Percentiles rank a stretch among this genome's conserved stretches.
Conservation (phyloP, 768 basidiomycete species). For the Gyrodon lividus region DNA sequence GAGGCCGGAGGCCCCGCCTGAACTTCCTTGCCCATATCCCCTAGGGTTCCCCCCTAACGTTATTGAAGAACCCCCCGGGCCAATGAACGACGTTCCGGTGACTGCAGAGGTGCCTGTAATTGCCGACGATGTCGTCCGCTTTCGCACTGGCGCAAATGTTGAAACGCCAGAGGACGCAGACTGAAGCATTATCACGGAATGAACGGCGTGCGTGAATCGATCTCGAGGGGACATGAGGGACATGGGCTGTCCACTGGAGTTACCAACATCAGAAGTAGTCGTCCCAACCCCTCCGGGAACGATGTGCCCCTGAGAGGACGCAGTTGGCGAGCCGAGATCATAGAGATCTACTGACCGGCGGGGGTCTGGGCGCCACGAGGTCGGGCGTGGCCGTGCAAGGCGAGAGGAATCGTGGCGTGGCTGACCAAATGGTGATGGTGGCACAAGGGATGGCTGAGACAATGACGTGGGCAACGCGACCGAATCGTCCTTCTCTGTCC, state of each 20-base stretch:
- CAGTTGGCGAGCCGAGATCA: background rate
- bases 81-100: background rate
- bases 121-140: conserved; percentile 37
- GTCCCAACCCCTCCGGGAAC: background rate
- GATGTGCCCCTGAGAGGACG: conserved; percentile 2
- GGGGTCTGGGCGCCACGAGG: background rate
- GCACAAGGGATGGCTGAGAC: background rate
- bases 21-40: background rate
- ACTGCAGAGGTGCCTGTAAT: conserved; percentile 4
- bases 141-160: conserved; percentile 26
- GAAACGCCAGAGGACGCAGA: conserved; percentile 15
- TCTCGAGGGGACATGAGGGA: conserved; percentile 5
- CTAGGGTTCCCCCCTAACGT: background rate
- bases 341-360: background rate
- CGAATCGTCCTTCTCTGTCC: conserved; percentile 1
- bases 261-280: background rate
- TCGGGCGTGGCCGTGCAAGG: background rate
- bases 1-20: conserved; percentile 28
- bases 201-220: conserved; percentile 37
- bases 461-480: background rate
- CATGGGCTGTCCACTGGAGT: background rate
- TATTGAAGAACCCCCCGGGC: background rate
- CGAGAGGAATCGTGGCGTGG: background rate
- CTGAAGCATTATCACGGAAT: conserved; percentile 38
- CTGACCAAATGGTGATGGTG: background rate